A percentile compares a stretch with the other conserved stretches of the same genome.
Conservation (phyloP, 768 basidiomycete species). For the Phylloporus sp. region DNA sequence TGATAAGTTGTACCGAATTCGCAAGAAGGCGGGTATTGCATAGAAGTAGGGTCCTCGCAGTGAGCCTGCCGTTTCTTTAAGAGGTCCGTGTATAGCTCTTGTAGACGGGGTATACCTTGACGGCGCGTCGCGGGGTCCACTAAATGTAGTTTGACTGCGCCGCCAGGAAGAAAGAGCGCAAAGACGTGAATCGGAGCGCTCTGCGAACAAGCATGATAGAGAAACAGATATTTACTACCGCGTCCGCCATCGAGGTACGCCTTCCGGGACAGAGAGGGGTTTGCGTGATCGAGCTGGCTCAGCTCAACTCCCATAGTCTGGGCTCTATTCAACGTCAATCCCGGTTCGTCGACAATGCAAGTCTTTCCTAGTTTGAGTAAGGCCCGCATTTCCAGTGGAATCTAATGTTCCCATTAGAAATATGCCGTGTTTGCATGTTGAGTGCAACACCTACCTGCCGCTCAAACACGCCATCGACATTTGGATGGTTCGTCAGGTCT, state of each 20-base stretch:
- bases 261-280: constrained; percentile 52
- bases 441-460: constrained; percentile 57
- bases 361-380: constrained; percentile 81
- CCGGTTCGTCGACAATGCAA: constrained; percentile 62
- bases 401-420: constrained; percentile 37
- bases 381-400: constrained; percentile 79
- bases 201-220: constrained; percentile 81
- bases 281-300: constrained; percentile 67
- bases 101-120: constrained; percentile 75
- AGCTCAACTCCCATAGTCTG: constrained; percentile 82
- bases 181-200: constrained; percentile 80
- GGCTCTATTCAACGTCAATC: constrained; percentile 76
- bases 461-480: constrained; percentile 94
- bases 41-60: constrained; percentile 41
- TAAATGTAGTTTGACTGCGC: constrained; percentile 71
- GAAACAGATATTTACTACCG: constrained; percentile 72
- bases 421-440: neutral
- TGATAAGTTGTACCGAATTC: constrained; percentile 75
- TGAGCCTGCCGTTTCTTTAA: constrained; percentile 45
- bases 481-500: constrained; percentile 88
- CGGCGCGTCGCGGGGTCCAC: constrained; percentile 89
- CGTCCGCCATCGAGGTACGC: constrained; percentile 73
- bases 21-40: constrained; percentile 61
- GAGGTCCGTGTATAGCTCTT: constrained; percentile 66
- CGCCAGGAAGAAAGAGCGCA: constrained; percentile 75